These are phyloP conservation scores for Podospora conica DNA, from an alignment of 495 filamentous ascomycete species.

Conservation along the genomic window DNA sequence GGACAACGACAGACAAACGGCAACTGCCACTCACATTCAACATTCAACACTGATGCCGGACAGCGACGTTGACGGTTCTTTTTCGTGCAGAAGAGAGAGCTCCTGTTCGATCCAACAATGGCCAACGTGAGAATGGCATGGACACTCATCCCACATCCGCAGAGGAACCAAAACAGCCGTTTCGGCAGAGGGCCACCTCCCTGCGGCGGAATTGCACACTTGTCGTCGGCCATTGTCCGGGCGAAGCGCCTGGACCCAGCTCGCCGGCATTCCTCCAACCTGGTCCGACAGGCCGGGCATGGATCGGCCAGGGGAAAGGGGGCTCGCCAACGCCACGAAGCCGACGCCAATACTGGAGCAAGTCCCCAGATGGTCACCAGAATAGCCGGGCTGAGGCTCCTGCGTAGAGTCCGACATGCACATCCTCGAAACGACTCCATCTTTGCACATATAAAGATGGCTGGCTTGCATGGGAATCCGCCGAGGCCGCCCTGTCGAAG, in stretches of 20 bases:
- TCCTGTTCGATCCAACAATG: no score
- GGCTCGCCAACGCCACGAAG: background rate
- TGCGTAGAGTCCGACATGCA: background rate
- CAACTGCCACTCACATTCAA: background rate
- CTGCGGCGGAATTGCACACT: background rate
- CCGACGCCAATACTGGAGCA: background rate
- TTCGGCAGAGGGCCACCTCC: no score
- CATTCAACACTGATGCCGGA: background rate
- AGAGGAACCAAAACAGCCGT: no score
- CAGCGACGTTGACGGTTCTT: no score
- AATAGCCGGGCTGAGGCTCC: slow-evolving; percentile 7
- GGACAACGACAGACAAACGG: background rate
- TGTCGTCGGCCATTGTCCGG: slow-evolving; percentile 24
- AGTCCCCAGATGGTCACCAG: background rate
- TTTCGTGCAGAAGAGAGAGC: no score
- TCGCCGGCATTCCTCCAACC: slow-evolving; percentile 44
- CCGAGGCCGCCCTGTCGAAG: background rate
- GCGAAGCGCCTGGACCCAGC: slow-evolving; percentile 11
- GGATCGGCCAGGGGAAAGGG: slow-evolving; percentile 7
- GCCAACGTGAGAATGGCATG: no score
- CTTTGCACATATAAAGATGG: background rate
- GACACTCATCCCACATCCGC: no score
- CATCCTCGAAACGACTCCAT: background rate
- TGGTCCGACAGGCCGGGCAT: slow-evolving; percentile 32
- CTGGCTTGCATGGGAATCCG: background rate